These are phyloP conservation scores for Sphaerulina populicola DNA, from an alignment of 2,329 filamentous ascomycete genomes.

Conservation along the genomic window DNA sequence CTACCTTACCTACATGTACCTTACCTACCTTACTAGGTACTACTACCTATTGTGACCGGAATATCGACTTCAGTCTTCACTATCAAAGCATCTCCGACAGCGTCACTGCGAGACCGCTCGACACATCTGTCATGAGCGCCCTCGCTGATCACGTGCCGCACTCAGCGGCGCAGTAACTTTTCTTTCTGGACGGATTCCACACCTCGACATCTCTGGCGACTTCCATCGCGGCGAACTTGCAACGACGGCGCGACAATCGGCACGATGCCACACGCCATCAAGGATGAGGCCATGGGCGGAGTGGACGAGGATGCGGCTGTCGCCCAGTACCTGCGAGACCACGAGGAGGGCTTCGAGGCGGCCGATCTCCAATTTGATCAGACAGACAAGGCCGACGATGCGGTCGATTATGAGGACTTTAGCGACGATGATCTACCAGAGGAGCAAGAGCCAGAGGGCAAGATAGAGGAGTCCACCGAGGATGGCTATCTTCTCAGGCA, in stretches of 20 bases:
- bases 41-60: not conserved
- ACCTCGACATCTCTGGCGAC: not conserved
- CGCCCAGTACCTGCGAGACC: constrained; percentile 25
- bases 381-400: constrained; percentile 81
- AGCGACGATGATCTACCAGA: constrained; percentile 85
- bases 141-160: not conserved
- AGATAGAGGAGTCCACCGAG: constrained; percentile 16
- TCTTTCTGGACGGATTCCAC: not conserved
- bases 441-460: constrained; percentile 50
- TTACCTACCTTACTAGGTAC: not conserved
- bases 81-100: not conserved
- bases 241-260: not conserved
- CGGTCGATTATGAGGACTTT: constrained; percentile 83
- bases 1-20: too few species aligned
- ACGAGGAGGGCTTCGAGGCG: constrained; percentile 20
- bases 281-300: constrained; percentile 15
- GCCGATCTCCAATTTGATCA: constrained; percentile 35
- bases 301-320: constrained; percentile 28
- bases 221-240: not conserved
- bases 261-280: constrained; percentile 35
- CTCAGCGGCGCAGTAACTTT: constrained; percentile 1
- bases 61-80: not conserved
- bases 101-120: not conserved
- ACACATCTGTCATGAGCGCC: constrained; percentile 4
- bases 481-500: constrained; percentile 9